phyloP scores from a whole-genome alignment of 176 grass and related monocot genomes.

The Dactylis glomerata region DNA sequence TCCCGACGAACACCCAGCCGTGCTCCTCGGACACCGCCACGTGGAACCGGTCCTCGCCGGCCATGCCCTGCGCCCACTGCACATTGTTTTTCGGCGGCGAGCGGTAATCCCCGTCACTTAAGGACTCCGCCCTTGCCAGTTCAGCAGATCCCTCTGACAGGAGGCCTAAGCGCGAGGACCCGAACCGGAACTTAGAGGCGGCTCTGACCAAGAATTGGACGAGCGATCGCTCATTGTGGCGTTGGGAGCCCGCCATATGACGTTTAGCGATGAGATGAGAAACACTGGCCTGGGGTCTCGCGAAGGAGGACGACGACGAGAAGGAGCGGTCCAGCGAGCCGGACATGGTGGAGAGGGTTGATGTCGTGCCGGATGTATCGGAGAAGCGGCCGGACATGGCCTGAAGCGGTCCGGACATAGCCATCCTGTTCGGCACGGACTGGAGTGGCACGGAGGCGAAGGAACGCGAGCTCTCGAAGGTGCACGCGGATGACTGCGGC shows the following conservation, averaged over 20 bases:
- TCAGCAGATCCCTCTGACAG: background rate
- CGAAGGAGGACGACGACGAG: slow-evolving; percentile 22
- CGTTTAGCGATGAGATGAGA: slow-evolving; percentile 24
- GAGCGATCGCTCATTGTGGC: slow-evolving; percentile 24
- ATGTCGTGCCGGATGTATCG: slow-evolving; percentile 13
- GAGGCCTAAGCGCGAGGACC: background rate
- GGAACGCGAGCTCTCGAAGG: slow-evolving; percentile 79
- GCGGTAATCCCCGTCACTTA: slow-evolving; percentile 23
- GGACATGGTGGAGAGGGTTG: slow-evolving; percentile 45
- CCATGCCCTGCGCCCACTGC: slow-evolving; percentile 90
- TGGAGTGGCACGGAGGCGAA: slow-evolving; percentile 69
- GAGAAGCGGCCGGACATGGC: slow-evolving; percentile 47
- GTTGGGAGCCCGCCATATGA: slow-evolving; percentile 21
- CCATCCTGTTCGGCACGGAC: slow-evolving; percentile 19
- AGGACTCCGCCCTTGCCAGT: slow-evolving; percentile 18
- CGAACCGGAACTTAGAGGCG: slow-evolving; percentile 40
- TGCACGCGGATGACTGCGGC: slow-evolving; percentile 32
- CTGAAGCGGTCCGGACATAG: slow-evolving; percentile 34
- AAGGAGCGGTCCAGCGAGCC: slow-evolving; percentile 47
- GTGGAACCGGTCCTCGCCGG: slow-evolving; percentile 89
- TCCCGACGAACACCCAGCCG: slow-evolving; percentile 88
- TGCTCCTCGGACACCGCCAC: slow-evolving; percentile 81
- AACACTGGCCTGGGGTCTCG: slow-evolving; percentile 15
- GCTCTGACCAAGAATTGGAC: slow-evolving; percentile 2
- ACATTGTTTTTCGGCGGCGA: slow-evolving; percentile 44